These are phyloP conservation scores for Datisca glomerata DNA, from an alignment of 306 rosid genomes.

Conservation along the genomic window DNA sequence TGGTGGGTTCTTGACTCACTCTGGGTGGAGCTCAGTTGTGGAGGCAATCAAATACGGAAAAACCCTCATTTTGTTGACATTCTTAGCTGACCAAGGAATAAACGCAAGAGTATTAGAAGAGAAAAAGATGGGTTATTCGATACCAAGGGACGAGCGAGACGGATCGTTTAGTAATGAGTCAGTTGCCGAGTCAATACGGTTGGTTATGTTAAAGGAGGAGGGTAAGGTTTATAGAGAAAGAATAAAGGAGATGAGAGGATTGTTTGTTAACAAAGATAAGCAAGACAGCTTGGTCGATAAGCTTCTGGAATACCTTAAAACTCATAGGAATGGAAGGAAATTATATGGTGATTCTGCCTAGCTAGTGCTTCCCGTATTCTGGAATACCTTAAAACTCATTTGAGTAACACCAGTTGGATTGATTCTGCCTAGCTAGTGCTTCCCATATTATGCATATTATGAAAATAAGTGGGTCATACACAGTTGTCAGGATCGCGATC, in stretches of 20 bases:
- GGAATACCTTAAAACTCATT: too few relatives aligned
- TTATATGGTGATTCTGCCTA: too few relatives aligned
- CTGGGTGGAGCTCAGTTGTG: conserved; percentile 34
- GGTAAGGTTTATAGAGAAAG: conserved; percentile 24
- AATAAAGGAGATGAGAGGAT: conserved; percentile 17
- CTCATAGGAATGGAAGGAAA: neutral
- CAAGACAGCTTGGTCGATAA: conserved; percentile 11
- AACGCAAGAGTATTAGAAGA: conserved; percentile 25
- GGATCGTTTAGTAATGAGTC: conserved; percentile 21
- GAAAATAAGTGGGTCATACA: too few relatives aligned
- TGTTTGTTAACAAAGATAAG: conserved; percentile 6
- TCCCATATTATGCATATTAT: too few relatives aligned
- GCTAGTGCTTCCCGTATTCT: too few relatives aligned
- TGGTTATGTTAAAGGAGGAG: conserved; percentile 18
- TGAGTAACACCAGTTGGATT: too few relatives aligned
- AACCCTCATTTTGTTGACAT: conserved; percentile 15
- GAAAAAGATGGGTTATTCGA: conserved; percentile 19
- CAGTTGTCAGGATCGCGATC: too few relatives aligned
- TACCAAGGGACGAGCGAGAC: conserved; percentile 21
- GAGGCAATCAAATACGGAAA: conserved; percentile 20
- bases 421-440: too few relatives aligned
- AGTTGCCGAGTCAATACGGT: conserved; percentile 21
- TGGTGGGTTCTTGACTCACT: conserved; percentile 34
- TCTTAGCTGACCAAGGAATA: conserved; percentile 16
- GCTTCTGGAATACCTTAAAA: conserved; percentile 8